Evolutionary conservation across 345 rosid species (phyloP).

Genomic region (Boechera retrofracta): DNA sequence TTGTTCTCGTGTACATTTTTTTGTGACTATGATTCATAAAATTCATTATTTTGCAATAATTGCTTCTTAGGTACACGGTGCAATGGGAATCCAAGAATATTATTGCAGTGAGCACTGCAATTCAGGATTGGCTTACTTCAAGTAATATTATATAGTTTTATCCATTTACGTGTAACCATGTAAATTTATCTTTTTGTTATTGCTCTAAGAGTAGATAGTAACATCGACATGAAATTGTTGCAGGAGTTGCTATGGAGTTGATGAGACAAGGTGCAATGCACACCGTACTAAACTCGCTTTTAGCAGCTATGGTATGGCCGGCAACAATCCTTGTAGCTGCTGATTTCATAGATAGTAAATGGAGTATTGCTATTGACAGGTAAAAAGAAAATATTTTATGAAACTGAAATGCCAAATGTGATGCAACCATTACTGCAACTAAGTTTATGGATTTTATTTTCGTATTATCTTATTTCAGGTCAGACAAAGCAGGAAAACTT

Average conservation of each 20-base stretch:
- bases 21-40: constrained; percentile 1
- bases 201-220: constrained; percentile 22
- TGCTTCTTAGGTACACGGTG: constrained; percentile 65
- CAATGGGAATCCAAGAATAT: constrained; percentile 93
- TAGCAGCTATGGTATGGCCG: constrained; percentile 91
- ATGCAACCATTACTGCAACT: constrained; percentile 9
- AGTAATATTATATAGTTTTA: constrained; percentile 61
- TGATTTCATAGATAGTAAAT: constrained; percentile 87
- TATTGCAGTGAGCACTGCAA: constrained; percentile 95
- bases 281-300: constrained; percentile 74
- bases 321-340: constrained; percentile 75
- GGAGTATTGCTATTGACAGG: constrained; percentile 91
- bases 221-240: constrained; percentile 38
- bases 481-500: constrained; percentile 93
- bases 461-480: constrained; percentile 53
- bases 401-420: background rate
- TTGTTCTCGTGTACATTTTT: background rate
- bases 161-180: background rate
- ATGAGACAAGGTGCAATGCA: constrained; percentile 95
- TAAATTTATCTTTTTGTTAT: background rate
- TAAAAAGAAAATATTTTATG: constrained; percentile 23
- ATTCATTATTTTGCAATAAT: background rate
- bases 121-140: constrained; percentile 98
- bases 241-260: constrained; percentile 78
- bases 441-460: background rate